Percentiles rank a stretch among this genome's conserved stretches.
Evolutionary conservation across 345 rosid species (phyloP).

Genomic region (Linum usitatissimum): DNA sequence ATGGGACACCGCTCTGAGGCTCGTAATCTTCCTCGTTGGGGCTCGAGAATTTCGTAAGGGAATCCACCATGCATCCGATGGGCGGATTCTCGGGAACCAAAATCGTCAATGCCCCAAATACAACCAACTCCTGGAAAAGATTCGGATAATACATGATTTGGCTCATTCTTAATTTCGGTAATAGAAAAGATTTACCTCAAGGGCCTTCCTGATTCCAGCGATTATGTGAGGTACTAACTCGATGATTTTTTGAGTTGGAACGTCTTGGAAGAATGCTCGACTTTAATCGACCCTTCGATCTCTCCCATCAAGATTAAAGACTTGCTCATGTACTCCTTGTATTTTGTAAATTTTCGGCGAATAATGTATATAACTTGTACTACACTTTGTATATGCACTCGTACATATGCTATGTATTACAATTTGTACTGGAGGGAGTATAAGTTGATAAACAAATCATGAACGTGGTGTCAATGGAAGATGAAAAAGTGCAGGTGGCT

Average conservation of each 20-base stretch:
- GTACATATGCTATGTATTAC: too few relatives aligned
- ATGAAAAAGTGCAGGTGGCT: too few relatives aligned
- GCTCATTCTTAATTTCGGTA: too few relatives aligned
- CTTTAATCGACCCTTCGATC: slow-evolving; percentile 71
- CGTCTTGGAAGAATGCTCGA: slow-evolving; percentile 33
- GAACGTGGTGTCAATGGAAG: too few relatives aligned
- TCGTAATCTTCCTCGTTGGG: slow-evolving; percentile 29
- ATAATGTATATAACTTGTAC: too few relatives aligned
- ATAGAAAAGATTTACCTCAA: too few relatives aligned
- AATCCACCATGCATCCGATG: slow-evolving; percentile 50
- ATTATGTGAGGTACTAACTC: slow-evolving; percentile 42
- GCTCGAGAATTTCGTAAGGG: slow-evolving; percentile 37
- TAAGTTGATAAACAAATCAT: too few relatives aligned
- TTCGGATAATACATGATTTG: too few relatives aligned
- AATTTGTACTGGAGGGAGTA: too few relatives aligned
- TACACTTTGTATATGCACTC: too few relatives aligned
- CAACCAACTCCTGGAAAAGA: slow-evolving; percentile 34
- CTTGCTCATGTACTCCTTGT: slow-evolving; percentile 33
- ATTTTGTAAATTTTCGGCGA: too few relatives aligned
- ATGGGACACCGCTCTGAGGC: slow-evolving; percentile 34
- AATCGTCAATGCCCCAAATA: slow-evolving; percentile 52
- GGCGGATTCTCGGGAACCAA: slow-evolving; percentile 68
- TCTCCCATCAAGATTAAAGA: slow-evolving; percentile 60
- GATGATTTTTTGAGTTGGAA: slow-evolving; percentile 22
- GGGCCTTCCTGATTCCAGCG: slow-evolving; percentile 29